Evolutionary conservation across 1,284 basidiomycete species (phyloP), one percentile per base, ranked within the genome.

Genomic region (Cystobasidium pallidum): DNA sequence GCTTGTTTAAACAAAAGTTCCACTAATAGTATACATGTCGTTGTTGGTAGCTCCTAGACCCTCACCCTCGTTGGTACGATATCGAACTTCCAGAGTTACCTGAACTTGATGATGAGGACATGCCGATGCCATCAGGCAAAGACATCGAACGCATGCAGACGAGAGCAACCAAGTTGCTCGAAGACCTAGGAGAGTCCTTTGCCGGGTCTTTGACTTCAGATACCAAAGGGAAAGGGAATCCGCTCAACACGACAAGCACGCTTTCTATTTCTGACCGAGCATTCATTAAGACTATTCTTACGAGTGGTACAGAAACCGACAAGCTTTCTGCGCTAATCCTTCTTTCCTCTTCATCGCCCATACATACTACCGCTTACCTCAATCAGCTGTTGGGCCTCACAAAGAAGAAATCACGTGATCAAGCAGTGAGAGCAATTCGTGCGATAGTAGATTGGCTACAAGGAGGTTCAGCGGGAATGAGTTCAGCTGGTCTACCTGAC

Each of bases 361-460:
- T 96, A 45, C 94, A 98, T 80, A 95, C 95, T 76, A 86, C 79
- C 58, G 73, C 78, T 41, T 80, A 82, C 61, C 79, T 88, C 26
- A 88, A 88, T 74, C 89, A 92, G 3, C 82, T 97, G 52, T 89
- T 92, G 75, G 87, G 84, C 10, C 82, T 77, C 51, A 97, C 74
- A 74, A 80, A 91, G 78, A 93, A 92, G 80, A 94, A 92, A 66
- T 91, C 91, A 0, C 85, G 95, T 36, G 94, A 95, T 66, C 94
- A 98, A 82, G 88, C 91, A 75, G 81, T 96, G 70, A 92, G 94
- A 75, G 93, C 94, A 0, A 82, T 95, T 62, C 85, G 94, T 49
- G 94, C 93, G 66, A 85, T 99, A 65, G 89, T 92, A 34, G 95
- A 99, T 85, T 98, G 95, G 95, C 95, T 94, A 90, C 78, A 80